These are phyloP conservation scores for Nadsonia commutata DNA, from an alignment of 1,139 yeast species.

Conservation along the genomic window DNA sequence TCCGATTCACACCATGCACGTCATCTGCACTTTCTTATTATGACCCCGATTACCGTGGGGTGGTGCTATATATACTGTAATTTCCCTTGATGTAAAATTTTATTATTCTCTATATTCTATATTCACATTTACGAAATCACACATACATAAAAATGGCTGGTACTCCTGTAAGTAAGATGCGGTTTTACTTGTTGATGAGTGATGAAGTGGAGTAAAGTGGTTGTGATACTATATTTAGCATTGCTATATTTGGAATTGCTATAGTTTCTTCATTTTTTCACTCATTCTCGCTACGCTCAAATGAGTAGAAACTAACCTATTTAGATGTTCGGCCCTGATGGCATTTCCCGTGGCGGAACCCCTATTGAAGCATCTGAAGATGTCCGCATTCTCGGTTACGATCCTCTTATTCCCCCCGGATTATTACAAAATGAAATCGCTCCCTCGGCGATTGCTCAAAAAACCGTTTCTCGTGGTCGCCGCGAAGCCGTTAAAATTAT, in stretches of 20 bases:
- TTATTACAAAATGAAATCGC: conserved; percentile 66
- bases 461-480: conserved; percentile 66
- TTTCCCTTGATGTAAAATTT: neutral
- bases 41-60: no score
- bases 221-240: no score
- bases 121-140: neutral
- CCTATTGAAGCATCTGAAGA: conserved; percentile 55
- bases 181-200: no score
- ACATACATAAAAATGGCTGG: neutral
- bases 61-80: neutral
- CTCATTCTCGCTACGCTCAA: no score
- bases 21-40: no score
- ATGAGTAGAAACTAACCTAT: no score
- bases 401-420: conserved; percentile 83
- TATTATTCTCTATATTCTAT: neutral
- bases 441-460: conserved; percentile 43
- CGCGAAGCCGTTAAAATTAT: conserved; percentile 59
- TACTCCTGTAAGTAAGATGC: no score
- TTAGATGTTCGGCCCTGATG: conserved; percentile 34
- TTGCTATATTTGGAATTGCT: no score
- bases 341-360: conserved; percentile 19
- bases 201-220: no score
- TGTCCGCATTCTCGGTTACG: conserved; percentile 77
- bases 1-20: no score
- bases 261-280: no score